A percentile compares a stretch with the other conserved stretches of the same genome.
Evolutionary conservation across 768 basidiomycete genomes (phyloP).

Genomic region (Steccherinum ochraceum): DNA sequence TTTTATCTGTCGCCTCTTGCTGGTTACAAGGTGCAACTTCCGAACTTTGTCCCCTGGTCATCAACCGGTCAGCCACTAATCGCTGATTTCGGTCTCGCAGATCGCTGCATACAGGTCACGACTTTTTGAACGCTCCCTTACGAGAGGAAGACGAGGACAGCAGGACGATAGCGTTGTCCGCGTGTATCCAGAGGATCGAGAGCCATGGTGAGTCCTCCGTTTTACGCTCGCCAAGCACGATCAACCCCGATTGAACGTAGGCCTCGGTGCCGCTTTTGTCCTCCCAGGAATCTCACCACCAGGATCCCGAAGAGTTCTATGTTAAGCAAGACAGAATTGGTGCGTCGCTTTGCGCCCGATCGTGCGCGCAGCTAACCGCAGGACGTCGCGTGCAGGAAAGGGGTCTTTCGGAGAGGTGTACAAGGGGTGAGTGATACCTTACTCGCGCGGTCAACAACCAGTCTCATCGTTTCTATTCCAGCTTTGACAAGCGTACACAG

Average conservation of each 20-base stretch:
- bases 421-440: conserved; percentile 70
- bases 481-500: conserved; percentile 93
- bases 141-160: neutral
- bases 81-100: neutral
- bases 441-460: conserved; percentile 2
- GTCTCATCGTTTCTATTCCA: conserved; percentile 25
- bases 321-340: conserved; percentile 97
- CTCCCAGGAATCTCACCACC: conserved; percentile 54
- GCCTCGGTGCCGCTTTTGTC: neutral
- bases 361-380: neutral
- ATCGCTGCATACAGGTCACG: neutral
- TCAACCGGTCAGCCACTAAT: neutral
- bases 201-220: conserved; percentile 15
- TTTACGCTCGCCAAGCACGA: neutral
- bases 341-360: conserved; percentile 27
- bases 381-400: conserved; percentile 56
- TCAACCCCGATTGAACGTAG: neutral
- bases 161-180: no score
- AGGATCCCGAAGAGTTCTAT: conserved; percentile 96
- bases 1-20: neutral
- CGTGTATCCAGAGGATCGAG: no score
- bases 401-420: conserved; percentile 99
- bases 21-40: neutral
- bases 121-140: no score
- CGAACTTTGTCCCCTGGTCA: conserved; percentile 1